phyloP scores from a whole-genome alignment of 345 rosid species.

The Gossypium ekmanianum region DNA sequence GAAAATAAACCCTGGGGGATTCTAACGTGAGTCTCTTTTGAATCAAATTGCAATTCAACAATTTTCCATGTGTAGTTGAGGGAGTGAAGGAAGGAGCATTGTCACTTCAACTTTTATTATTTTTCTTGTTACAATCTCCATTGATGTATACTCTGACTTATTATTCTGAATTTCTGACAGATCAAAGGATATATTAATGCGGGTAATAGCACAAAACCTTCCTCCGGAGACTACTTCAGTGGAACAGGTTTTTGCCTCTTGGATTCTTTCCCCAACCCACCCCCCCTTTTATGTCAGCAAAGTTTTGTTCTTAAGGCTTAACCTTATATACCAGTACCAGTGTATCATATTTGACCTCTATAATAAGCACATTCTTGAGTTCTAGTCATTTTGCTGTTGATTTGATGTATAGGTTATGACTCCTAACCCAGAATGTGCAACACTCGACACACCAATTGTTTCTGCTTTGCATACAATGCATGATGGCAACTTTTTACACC shows the following conservation, averaged over 20 bases:
- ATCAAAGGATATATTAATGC: constrained; percentile 96
- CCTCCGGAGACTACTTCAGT: constrained; percentile 66
- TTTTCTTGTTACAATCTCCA: neutral
- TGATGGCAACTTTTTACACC: constrained; percentile 95
- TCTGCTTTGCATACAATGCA: constrained; percentile 97
- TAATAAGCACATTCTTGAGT: neutral
- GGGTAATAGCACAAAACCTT: constrained; percentile 80
- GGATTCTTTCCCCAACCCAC: neutral
- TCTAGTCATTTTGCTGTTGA: constrained; percentile 13
- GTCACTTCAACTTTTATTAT: neutral
- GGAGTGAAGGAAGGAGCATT: constrained; percentile 1
- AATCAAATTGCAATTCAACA: constrained; percentile 5
- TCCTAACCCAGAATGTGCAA: constrained; percentile 89
- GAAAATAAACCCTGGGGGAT: constrained; percentile 84
- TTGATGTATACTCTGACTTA: constrained; percentile 13
- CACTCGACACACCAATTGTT: constrained; percentile 83
- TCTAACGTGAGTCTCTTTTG: constrained; percentile 63
- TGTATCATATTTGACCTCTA: neutral
- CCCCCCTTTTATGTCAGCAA: neutral
- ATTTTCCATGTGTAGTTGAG: neutral
- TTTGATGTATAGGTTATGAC: constrained; percentile 77
- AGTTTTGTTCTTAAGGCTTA: neutral
- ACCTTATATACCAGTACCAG: neutral
- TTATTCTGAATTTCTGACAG: constrained; percentile 35
- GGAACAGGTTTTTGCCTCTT: constrained; percentile 59